Evolutionary conservation across 1,284 basidiomycete genomes (phyloP), one percentile per base, ranked within the genome.

Genomic region (Cryptococcus wingfieldii): DNA sequence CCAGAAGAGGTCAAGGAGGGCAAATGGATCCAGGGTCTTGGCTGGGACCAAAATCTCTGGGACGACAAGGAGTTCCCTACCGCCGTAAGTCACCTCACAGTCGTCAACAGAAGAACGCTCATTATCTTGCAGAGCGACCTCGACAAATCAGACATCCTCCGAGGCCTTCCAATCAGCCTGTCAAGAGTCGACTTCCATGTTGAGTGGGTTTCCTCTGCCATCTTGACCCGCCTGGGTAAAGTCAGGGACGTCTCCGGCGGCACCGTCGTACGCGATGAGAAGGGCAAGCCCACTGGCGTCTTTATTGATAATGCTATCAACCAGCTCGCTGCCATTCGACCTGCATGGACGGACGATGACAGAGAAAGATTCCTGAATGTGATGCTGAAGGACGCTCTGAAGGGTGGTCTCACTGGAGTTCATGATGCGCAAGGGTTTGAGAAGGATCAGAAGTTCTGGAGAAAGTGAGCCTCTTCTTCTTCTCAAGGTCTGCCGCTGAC

Each of bases 1-100:
- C 50, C 55, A 3, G 14, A 14, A 25, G 41, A 81, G 84, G 55
- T 31, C 16, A 37, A 41, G n/a, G 54, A 47, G 8, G 79, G 81
- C 3, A 78, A 74, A 4, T 95, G 90, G 90, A 83, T 96, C 53
- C 79, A 86, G 64, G 93, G 90, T 4, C 83, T 88, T 79, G 93
- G 92, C 5, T 97, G 93, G 92, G 90, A 97, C 70, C 92, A 97
- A 74, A 95, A 88, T 5, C 62, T 72, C 4, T 83, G 76, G 71
- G 58, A 81, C 1, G 82, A 80, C 18, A 77, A 81, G 27, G 73
- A 80, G 28, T 94, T 92, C 67, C 92, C 93, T 1, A 87, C 83
- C 25, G 87, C 89, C 5, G 90, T 90, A 63, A 50, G 84, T 72
- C 18, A 34, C 7, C 31, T 34, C 5, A 10, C 6, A 37, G 12